phyloP scores from a whole-genome alignment of 306 rosid genomes.

The Begonia peltatifolia region DNA sequence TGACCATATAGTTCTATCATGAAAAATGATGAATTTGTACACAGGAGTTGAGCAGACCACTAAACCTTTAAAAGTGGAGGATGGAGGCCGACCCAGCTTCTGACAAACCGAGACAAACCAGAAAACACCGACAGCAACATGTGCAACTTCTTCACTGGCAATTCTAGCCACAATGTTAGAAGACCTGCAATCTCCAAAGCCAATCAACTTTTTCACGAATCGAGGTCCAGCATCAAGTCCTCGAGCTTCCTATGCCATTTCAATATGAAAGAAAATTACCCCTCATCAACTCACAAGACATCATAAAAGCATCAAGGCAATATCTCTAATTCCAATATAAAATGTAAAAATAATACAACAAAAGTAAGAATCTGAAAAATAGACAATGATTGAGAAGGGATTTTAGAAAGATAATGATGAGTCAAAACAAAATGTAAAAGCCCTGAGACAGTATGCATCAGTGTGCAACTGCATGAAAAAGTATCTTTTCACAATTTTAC shows the following conservation, averaged over 20 bases:
- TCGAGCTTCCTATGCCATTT: slow-evolving; percentile 70
- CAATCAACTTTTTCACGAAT: slow-evolving; percentile 62
- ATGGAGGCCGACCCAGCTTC: slow-evolving; percentile 53
- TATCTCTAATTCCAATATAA: too few species aligned
- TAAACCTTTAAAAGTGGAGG: slow-evolving; percentile 69
- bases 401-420: too few species aligned
- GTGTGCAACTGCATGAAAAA: too few species aligned
- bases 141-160: slow-evolving; percentile 94
- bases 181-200: slow-evolving; percentile 76
- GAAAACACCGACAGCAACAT: slow-evolving; percentile 81
- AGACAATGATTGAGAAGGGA: background rate
- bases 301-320: too few species aligned
- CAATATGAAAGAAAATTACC: background rate
- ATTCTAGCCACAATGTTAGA: slow-evolving; percentile 74
- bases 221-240: slow-evolving; percentile 99
- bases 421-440: too few species aligned
- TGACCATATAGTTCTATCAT: background rate
- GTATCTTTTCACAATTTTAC: too few species aligned
- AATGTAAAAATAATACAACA: too few species aligned
- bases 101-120: slow-evolving; percentile 72
- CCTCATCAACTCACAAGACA: slow-evolving; percentile 1
- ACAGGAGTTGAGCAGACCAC: slow-evolving; percentile 8
- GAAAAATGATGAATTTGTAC: slow-evolving; percentile 5
- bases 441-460: too few species aligned
- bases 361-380: background rate